Conservation (phyloP, 352 stramenopile genomes). For the Pythium rhizo-oryzae region DNA sequence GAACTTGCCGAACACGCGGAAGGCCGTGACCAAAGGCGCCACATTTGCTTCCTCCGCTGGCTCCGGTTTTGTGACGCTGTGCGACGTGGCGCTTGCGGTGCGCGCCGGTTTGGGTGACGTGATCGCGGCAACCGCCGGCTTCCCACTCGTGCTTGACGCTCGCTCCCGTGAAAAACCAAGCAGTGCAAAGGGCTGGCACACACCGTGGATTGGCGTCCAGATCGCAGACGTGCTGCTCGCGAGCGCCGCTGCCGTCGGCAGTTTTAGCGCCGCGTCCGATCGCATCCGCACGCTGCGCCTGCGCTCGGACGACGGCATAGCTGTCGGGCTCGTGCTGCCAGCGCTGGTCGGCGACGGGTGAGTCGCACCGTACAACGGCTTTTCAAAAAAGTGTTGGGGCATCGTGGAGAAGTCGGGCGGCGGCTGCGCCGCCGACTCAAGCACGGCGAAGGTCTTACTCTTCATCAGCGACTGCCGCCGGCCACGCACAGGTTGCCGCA, state of each 20-base stretch:
- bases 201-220: slow-evolving; percentile 75
- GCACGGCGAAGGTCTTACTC: slow-evolving; percentile 29
- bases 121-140: not conserved
- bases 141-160: not conserved
- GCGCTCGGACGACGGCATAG: slow-evolving; percentile 11
- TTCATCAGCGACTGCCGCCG: slow-evolving; percentile 26
- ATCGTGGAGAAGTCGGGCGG: not conserved
- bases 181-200: slow-evolving; percentile 73
- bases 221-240: slow-evolving; percentile 36
- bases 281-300: slow-evolving; percentile 40
- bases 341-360: not conserved
- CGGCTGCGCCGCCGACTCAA: slow-evolving; percentile 13
- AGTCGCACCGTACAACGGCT: slow-evolving; percentile 19
- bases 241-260: slow-evolving; percentile 19
- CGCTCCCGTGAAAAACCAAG: slow-evolving; percentile 63
- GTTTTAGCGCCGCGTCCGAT: slow-evolving; percentile 30
- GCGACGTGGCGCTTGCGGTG: slow-evolving; percentile 3
- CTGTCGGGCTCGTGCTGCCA: slow-evolving; percentile 1
- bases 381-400: slow-evolving; percentile 22
- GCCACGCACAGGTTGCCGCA: slow-evolving; percentile 1
- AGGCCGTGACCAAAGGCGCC: slow-evolving; percentile 29
- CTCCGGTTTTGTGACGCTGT: not conserved
- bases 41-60: not conserved
- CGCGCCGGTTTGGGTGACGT: slow-evolving; percentile 5
- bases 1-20: slow-evolving; percentile 80